A percentile compares a stretch with the other conserved stretches of the same genome.
Conservation (phyloP, 306 rosid genomes). For the Canavalia ensiformis region DNA sequence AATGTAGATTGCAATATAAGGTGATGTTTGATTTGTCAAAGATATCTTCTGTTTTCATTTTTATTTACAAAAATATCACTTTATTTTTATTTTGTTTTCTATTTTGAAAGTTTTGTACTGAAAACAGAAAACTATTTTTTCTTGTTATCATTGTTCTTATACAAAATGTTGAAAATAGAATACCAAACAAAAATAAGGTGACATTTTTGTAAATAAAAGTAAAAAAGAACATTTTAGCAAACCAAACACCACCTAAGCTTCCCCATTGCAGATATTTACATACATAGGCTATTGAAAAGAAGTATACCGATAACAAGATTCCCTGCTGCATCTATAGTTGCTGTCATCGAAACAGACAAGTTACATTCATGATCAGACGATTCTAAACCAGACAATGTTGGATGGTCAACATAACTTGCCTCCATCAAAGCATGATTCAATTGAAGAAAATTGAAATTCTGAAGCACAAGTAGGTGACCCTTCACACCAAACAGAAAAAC, state of each 20-base stretch:
- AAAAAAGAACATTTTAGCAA: too few relatives aligned
- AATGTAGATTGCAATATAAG: slow-evolving; percentile 23
- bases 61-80: too few relatives aligned
- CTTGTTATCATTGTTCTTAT: too few relatives aligned
- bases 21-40: too few relatives aligned
- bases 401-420: slow-evolving; percentile 78
- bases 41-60: too few relatives aligned
- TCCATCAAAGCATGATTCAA: slow-evolving; percentile 95
- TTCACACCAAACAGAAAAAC: slow-evolving; percentile 53
- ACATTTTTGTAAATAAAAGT: too few relatives aligned
- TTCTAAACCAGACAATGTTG: slow-evolving; percentile 52
- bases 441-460: slow-evolving; percentile 68
- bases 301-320: slow-evolving; percentile 78
- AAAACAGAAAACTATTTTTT: too few relatives aligned
- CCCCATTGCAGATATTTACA: slow-evolving; percentile 4
- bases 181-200: too few relatives aligned
- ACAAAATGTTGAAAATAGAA: too few relatives aligned
- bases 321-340: slow-evolving; percentile 73
- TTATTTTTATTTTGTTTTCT: too few relatives aligned
- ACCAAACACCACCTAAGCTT: background rate
- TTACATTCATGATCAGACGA: slow-evolving; percentile 53
- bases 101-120: too few relatives aligned
- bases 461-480: slow-evolving; percentile 88
- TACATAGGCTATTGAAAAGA: slow-evolving; percentile 13
- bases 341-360: slow-evolving; percentile 92